Conservation (phyloP, 164 flowering plant species). For the Sextonia rubra region DNA sequence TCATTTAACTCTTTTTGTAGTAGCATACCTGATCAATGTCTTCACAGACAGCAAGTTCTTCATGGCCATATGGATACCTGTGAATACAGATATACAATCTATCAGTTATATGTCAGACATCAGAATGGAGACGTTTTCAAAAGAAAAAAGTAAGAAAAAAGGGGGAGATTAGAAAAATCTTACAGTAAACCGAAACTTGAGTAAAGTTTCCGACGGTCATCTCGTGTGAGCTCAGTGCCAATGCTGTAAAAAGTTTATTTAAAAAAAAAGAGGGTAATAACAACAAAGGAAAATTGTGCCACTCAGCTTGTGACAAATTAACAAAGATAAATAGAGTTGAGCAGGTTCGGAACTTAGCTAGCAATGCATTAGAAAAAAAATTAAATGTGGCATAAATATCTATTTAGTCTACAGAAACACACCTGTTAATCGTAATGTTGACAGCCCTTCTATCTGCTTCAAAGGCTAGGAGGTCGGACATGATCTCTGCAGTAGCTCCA, state of each 20-base stretch:
- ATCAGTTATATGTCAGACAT: not conserved
- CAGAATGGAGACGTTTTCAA: not conserved
- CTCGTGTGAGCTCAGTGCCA: constrained; percentile 95
- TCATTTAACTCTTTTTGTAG: no score
- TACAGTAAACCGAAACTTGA: constrained; percentile 85
- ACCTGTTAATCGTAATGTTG: constrained; percentile 95
- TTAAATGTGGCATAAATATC: not conserved
- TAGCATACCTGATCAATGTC: constrained; percentile 85
- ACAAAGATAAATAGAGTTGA: not conserved
- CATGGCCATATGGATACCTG: constrained; percentile 97
- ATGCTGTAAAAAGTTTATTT: constrained; percentile 46
- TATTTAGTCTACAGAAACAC: not conserved
- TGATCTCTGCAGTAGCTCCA: constrained; percentile 95
- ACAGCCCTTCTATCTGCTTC: constrained; percentile 99
- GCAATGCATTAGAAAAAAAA: not conserved
- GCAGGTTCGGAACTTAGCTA: not conserved
- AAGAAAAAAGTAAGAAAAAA: not conserved
- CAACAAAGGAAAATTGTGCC: not conserved
- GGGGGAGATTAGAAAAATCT: not conserved
- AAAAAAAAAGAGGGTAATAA: constrained; percentile 6
- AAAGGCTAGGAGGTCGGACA: constrained; percentile 95
- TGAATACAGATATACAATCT: constrained; percentile 14
- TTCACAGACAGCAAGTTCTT: constrained; percentile 96
- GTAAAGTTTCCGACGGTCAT: constrained; percentile 90
- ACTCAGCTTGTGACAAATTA: not conserved